Evolutionary conservation across 495 filamentous ascomycete species (phyloP), one percentile per base, ranked within the genome.

Genomic region (Hypoxylon fragiforme): DNA sequence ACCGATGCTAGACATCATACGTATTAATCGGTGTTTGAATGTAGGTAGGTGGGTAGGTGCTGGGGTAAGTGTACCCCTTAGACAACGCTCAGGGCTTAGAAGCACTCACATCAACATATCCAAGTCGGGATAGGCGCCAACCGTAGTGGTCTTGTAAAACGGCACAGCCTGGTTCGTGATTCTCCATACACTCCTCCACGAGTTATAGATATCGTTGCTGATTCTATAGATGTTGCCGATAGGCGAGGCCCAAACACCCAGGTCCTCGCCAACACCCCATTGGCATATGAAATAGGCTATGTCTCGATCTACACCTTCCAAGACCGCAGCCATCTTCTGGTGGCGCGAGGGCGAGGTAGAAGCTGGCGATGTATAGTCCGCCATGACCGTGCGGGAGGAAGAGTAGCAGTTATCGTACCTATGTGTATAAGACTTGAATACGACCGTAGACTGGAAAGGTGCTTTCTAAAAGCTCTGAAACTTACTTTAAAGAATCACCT

Each of bases 361-460:
- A 15, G 63, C 70, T 7, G 57, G 49, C 2, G 73, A 70, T 3
- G 52, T 50, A 48, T 77, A 82, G 51, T 76, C 69, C 2, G 65
- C 64, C 47, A 74, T 66, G 1, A 70, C 68, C 40, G 73, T 73
- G 15, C 51, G 65, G 0, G 66, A 73, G 37, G 75, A 70, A 0
- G 78, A 72, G 64, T 73, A 79, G 57, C 79, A 81, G 57, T 81
- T 81, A 51, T 81, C 79, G 40, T 58, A 66, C 67, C 79, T 82
- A 9, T 73, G 54, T n/a, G 70, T 68, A 49, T n/a, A n/a, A n/a
- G n/a, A n/a, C n/a, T n/a, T n/a, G n/a, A n/a, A n/a, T n/a, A n/a
- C n/a, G n/a, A n/a, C n/a, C n/a, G n/a, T 28, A 28, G 24, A 4
- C 24, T 28, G 4, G 24, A 28, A 28, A 28, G 4, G 24, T 4